These are phyloP conservation scores for Erythrophleum fordii DNA, from an alignment of 306 rosid genomes.

Conservation along the genomic window DNA sequence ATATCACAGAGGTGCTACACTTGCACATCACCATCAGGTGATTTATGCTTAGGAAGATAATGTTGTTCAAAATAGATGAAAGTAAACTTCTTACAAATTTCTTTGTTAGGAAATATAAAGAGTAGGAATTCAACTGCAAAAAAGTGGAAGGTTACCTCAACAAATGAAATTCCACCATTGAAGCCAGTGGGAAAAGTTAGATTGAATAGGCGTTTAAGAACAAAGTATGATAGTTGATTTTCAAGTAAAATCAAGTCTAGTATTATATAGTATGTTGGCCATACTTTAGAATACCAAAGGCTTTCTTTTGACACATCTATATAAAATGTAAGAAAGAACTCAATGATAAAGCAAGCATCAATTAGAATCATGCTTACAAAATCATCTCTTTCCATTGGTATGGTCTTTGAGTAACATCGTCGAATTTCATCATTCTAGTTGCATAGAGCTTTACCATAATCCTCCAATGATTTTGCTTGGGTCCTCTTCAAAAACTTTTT, in stretches of 20 bases:
- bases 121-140: neutral
- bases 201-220: neutral
- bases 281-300: neutral
- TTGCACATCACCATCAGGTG: no score
- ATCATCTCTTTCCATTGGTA: neutral
- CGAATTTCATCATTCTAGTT: neutral
- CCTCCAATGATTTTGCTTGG: neutral
- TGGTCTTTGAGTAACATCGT: neutral
- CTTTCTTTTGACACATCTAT: neutral
- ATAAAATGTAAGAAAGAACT: neutral
- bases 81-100: neutral
- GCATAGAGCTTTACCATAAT: neutral
- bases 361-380: neutral
- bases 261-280: neutral
- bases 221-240: neutral
- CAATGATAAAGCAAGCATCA: neutral
- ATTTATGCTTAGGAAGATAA: no score
- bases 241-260: neutral
- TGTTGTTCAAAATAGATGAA: no score
- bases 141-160: neutral
- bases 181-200: neutral
- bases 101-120: neutral
- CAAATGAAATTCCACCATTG: neutral
- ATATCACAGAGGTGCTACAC: no score
- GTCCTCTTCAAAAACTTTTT: neutral